A percentile compares a stretch with the other conserved stretches of the same genome.
Evolutionary conservation across 768 basidiomycete species (phyloP).

Genomic region (Psilocybe subaeruginosa): DNA sequence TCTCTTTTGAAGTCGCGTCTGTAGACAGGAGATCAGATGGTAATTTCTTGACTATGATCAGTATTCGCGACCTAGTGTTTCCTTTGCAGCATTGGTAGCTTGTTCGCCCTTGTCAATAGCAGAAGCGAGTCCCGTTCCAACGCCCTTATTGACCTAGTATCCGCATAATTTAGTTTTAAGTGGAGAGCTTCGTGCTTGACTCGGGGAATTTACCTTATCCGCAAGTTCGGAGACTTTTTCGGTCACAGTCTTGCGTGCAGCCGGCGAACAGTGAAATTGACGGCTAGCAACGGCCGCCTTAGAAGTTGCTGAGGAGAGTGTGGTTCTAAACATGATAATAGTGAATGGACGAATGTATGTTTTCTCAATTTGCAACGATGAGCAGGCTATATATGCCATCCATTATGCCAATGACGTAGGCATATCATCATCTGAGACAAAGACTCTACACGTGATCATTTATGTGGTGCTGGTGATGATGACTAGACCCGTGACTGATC

Average conservation of each 20-base stretch:
- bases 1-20: conserved; percentile 38
- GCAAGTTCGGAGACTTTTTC: conserved; percentile 50
- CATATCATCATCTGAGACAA: neutral
- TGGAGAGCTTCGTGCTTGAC: neutral
- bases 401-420: conserved; percentile 21
- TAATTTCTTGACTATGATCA: neutral
- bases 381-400: neutral
- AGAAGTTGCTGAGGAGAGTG: conserved; percentile 6
- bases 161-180: neutral
- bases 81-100: conserved; percentile 41
- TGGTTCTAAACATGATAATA: conserved; percentile 23
- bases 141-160: conserved; percentile 45
- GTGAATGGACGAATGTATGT: neutral
- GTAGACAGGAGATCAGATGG: neutral
- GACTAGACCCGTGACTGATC: neutral
- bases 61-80: conserved; percentile 38
- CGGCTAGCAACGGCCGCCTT: conserved; percentile 4
- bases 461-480: neutral
- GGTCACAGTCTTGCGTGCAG: conserved; percentile 39
- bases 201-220: conserved; percentile 33
- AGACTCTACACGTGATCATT: conserved; percentile 1
- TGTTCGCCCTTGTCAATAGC: conserved; percentile 52
- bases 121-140: conserved; percentile 47
- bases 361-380: neutral
- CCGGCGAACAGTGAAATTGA: conserved; percentile 37